A percentile compares a stretch with the other conserved stretches of the same genome.
Conservation (phyloP, 2,329 filamentous ascomycete species). For the Cladophialophora carrionii region DNA sequence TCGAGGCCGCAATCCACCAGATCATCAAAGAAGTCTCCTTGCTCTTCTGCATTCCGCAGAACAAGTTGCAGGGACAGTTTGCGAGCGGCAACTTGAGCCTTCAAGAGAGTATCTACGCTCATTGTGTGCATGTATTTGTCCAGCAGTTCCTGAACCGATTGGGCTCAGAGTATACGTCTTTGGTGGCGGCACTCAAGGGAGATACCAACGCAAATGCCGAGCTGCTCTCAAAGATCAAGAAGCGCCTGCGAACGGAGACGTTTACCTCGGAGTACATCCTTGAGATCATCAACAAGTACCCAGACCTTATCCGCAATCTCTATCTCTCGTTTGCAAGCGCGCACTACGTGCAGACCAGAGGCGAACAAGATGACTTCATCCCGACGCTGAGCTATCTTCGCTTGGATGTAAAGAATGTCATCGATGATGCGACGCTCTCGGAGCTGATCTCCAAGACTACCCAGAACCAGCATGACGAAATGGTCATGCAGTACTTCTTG, state of each 20-base stretch:
- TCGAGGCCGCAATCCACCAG: conserved; percentile 94
- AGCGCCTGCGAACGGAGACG: conserved; percentile 89
- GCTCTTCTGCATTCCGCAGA: conserved; percentile 96
- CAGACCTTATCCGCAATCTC: conserved; percentile 79
- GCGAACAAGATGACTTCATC: conserved; percentile 69
- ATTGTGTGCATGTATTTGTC: conserved; percentile 96
- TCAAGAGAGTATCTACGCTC: conserved; percentile 95
- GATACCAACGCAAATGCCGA: conserved; percentile 84
- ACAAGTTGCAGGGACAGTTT: conserved; percentile 91
- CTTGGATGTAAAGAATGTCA: conserved; percentile 70
- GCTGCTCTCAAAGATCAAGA: conserved; percentile 91
- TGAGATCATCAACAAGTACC: conserved; percentile 92
- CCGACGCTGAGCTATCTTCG: conserved; percentile 70
- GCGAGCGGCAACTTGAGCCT: conserved; percentile 82
- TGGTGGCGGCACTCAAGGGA: conserved; percentile 76
- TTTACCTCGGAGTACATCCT: conserved; percentile 98
- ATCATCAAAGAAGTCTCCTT: conserved; percentile 98
- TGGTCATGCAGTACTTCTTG: conserved; percentile 96
- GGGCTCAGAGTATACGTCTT: conserved; percentile 85
- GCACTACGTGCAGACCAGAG: conserved; percentile 72
- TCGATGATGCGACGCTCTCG: conserved; percentile 73
- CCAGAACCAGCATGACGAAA: conserved; percentile 90
- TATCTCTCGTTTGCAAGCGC: conserved; percentile 91
- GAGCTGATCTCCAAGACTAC: conserved; percentile 78
- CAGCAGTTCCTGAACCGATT: conserved; percentile 97